phyloP scores from a whole-genome alignment of 208 protist genomes.

The Acanthamoeba triangularis region DNA sequence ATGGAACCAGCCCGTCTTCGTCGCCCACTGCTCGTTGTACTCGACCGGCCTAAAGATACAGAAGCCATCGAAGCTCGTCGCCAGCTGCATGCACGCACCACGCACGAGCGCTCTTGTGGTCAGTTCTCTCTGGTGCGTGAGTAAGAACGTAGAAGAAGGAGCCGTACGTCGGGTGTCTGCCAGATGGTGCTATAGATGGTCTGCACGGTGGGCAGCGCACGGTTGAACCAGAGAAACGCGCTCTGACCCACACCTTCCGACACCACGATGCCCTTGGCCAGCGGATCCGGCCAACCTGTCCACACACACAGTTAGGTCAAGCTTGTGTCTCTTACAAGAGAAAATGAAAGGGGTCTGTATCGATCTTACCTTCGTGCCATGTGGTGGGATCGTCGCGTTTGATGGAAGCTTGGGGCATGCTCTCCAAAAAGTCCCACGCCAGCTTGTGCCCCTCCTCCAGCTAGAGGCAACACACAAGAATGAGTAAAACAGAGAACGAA shows the following conservation, averaged over 20 bases:
- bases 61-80: constrained; percentile 73
- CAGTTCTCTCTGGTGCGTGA: not conserved
- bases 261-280: constrained; percentile 33
- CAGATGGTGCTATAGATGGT: constrained; percentile 40
- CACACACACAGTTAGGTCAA: too few species aligned
- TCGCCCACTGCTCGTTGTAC: constrained; percentile 38
- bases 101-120: not conserved
- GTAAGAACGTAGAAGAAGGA: not conserved
- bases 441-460: not conserved
- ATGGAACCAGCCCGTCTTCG: constrained; percentile 50
- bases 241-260: constrained; percentile 24
- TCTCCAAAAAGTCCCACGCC: constrained; percentile 17
- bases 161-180: constrained; percentile 18
- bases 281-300: constrained; percentile 14
- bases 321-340: too few species aligned
- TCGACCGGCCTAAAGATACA: constrained; percentile 45
- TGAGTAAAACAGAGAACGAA: not conserved
- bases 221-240: constrained; percentile 49
- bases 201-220: constrained; percentile 10
- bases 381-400: constrained; percentile 32
- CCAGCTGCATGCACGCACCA: not conserved
- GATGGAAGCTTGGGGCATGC: not conserved
- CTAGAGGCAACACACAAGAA: too few species aligned
- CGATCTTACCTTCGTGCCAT: not conserved
- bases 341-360: too few species aligned